These are phyloP conservation scores for Crithidia brevicula DNA, from an alignment of 208 protist genomes.

Conservation along the genomic window DNA sequence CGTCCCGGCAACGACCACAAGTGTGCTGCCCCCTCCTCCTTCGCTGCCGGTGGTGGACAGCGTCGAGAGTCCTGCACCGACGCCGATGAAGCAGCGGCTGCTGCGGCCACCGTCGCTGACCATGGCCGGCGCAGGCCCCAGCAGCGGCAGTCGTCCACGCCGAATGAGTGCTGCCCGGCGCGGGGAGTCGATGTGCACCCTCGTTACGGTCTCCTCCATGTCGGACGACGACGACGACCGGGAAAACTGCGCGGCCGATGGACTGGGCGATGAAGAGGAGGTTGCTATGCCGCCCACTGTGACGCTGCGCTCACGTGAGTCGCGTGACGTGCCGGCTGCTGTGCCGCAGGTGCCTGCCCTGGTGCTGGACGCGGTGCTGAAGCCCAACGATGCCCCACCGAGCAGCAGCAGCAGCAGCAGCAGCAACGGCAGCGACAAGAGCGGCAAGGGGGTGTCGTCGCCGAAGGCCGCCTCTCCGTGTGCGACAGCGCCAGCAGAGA, in stretches of 20 bases:
- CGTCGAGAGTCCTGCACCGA: background rate
- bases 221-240: slow-evolving; percentile 25
- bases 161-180: slow-evolving; percentile 19
- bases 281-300: slow-evolving; percentile 23
- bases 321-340: too few species aligned
- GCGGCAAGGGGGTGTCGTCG: too few species aligned
- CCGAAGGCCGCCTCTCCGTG: background rate
- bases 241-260: background rate
- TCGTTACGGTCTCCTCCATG: slow-evolving; percentile 48
- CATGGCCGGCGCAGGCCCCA: background rate
- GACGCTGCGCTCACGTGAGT: slow-evolving; percentile 10
- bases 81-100: slow-evolving; percentile 7
- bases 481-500: background rate
- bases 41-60: background rate
- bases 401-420: background rate
- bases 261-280: background rate
- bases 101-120: slow-evolving; percentile 13
- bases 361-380: slow-evolving; percentile 13
- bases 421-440: too few species aligned
- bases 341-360: slow-evolving; percentile 7
- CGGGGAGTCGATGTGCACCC: slow-evolving; percentile 40
- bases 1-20: too few species aligned
- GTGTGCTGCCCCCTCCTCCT: too few species aligned
- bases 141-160: slow-evolving; percentile 20
- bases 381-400: background rate